Evolutionary conservation across 2,329 filamentous ascomycete genomes (phyloP).

Genomic region (Pseudogymnoascus sp.): DNA sequence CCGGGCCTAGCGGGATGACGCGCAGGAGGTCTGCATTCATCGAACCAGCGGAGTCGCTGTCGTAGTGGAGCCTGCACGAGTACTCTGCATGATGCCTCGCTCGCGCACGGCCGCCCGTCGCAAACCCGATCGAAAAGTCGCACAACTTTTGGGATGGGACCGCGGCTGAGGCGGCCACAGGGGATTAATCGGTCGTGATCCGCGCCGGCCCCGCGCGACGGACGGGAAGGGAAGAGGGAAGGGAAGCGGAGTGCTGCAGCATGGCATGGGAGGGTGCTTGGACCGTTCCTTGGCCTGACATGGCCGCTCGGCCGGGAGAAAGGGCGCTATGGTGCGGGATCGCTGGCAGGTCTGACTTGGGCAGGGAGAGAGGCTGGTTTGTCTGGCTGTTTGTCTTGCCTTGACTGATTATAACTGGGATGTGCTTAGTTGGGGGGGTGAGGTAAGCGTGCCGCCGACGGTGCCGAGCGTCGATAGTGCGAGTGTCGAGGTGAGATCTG

Average conservation of each 20-base stretch:
- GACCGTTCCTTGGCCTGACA: background rate
- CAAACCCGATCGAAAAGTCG: background rate
- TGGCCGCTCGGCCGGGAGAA: background rate
- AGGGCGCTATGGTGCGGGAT: background rate
- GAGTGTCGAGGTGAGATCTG: background rate
- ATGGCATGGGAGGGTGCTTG: background rate
- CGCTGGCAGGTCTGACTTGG: background rate
- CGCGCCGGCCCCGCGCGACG: background rate
- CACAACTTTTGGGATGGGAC: background rate
- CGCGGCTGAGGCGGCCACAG: constrained; percentile 5
- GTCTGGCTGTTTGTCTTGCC: background rate
- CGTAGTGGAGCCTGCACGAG: background rate
- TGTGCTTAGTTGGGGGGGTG: background rate
- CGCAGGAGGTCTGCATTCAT: background rate
- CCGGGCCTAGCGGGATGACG: constrained; percentile 5
- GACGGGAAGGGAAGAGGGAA: background rate
- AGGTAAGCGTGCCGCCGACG: constrained; percentile 2
- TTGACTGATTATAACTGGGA: background rate
- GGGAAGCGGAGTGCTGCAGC: background rate
- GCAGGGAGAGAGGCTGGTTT: background rate
- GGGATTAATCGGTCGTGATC: background rate
- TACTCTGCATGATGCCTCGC: background rate
- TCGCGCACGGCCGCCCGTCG: background rate
- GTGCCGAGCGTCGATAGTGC: background rate
- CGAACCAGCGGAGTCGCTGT: background rate